A percentile compares a stretch with the other conserved stretches of the same genome.
These are phyloP conservation scores for Barnettozyma wickerhamii DNA, from an alignment of 805 yeast genomes.

Conservation along the genomic window DNA sequence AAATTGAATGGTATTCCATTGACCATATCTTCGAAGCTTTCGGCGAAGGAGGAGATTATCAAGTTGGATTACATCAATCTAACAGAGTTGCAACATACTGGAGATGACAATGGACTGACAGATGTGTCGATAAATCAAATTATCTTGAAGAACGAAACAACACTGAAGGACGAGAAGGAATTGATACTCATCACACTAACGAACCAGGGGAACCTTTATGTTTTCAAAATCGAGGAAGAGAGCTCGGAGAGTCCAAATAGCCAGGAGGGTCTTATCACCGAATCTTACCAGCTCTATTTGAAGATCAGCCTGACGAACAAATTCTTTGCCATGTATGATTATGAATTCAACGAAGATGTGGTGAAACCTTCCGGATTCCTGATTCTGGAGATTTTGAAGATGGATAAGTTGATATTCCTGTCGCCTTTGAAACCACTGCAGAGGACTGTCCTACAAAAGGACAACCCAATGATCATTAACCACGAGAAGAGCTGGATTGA, in stretches of 20 bases:
- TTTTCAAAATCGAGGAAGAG: slow-evolving; percentile 21
- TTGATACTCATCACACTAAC: slow-evolving; percentile 30
- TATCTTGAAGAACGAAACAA: slow-evolving; percentile 22
- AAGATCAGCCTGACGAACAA: slow-evolving; percentile 44
- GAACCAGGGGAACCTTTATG: slow-evolving; percentile 29
- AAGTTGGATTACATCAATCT: slow-evolving; percentile 23
- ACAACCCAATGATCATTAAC: slow-evolving; percentile 31
- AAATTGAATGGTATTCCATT: slow-evolving; percentile 25
- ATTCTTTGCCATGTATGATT: slow-evolving; percentile 72
- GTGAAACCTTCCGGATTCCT: slow-evolving; percentile 53
- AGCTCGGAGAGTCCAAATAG: too few species aligned
- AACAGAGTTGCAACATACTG: slow-evolving; percentile 16
- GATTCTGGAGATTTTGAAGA: slow-evolving; percentile 55
- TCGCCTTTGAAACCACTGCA: slow-evolving; percentile 28
- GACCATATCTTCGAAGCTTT: slow-evolving; percentile 2
- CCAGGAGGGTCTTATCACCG: slow-evolving; percentile 14
- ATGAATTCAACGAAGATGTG: slow-evolving; percentile 57
- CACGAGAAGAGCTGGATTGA: slow-evolving; percentile 61
- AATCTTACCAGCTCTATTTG: slow-evolving; percentile 14
- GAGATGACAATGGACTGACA: slow-evolving; percentile 16
- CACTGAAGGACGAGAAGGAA: slow-evolving; percentile 18
- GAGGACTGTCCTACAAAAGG: background rate
- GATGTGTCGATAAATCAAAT: slow-evolving; percentile 31
- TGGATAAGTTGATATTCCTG: slow-evolving; percentile 55
- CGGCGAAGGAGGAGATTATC: slow-evolving; percentile 17